Conservation (phyloP, 83 land plant species). For the Diphasiastrum complanatum region DNA sequence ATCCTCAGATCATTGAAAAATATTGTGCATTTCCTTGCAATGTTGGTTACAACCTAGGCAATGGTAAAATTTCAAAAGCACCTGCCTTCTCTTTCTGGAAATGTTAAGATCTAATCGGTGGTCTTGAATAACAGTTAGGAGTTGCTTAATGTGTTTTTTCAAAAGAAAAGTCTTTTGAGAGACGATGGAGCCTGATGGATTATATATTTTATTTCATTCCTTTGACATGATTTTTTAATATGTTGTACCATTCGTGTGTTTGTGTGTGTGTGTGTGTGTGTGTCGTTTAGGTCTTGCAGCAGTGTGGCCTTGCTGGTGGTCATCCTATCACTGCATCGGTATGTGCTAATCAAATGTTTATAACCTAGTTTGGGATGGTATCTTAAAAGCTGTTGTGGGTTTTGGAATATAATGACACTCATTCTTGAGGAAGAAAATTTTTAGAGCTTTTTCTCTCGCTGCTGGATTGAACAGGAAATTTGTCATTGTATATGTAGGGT, state of each 20-base stretch:
- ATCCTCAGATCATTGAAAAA: too few species aligned
- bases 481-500: too few species aligned
- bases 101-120: too few species aligned
- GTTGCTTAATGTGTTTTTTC: background rate
- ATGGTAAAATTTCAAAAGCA: too few species aligned
- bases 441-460: too few species aligned
- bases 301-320: slow-evolving; percentile 28
- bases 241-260: background rate
- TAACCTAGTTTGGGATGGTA: background rate
- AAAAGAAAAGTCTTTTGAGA: background rate
- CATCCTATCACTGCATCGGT: slow-evolving; percentile 29
- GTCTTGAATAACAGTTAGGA: too few species aligned
- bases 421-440: too few species aligned
- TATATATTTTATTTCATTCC: background rate
- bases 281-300: slow-evolving; percentile 29
- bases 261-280: background rate
- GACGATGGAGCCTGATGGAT: background rate
- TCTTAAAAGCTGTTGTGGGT: background rate
- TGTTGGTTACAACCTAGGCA: too few species aligned
- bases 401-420: background rate
- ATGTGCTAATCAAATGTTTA: background rate
- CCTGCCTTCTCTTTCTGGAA: too few species aligned
- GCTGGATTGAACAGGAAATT: too few species aligned
- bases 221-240: too few species aligned
- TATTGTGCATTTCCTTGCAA: too few species aligned